phyloP scores from a whole-genome alignment of 108 stramenopile genomes.

The Cyclotella choctawhatcheeana region DNA sequence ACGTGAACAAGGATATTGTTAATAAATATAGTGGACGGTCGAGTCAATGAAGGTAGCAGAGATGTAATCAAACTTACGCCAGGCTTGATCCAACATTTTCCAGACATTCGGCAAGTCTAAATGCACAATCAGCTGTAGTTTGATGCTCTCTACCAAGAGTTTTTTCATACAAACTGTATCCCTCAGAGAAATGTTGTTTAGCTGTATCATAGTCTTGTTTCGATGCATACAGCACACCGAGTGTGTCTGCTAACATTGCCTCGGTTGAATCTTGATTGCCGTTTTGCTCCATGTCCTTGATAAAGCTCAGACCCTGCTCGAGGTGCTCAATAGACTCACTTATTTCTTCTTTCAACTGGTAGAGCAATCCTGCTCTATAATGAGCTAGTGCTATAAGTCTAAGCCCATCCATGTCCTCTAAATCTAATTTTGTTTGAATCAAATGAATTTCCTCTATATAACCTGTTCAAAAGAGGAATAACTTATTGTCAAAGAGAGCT shows the following conservation, averaged over 20 bases:
- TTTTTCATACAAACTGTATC: conserved; percentile 46
- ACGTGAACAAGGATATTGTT: too few relatives aligned
- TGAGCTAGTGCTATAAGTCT: conserved; percentile 38
- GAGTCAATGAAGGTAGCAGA: too few relatives aligned
- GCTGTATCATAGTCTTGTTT: conserved; percentile 30
- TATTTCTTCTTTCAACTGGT: conserved; percentile 27
- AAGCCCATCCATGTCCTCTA: conserved; percentile 8
- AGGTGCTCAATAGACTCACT: conserved; percentile 37
- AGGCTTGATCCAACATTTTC: conserved; percentile 35
- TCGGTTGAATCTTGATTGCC: background rate
- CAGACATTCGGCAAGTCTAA: conserved; percentile 37
- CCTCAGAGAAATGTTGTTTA: conserved; percentile 39
- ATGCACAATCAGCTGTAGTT: conserved; percentile 45
- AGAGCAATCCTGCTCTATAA: conserved; percentile 32
- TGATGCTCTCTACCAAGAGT: conserved; percentile 39
- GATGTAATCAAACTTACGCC: too few relatives aligned
- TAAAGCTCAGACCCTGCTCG: conserved; percentile 28
- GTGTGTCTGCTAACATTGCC: conserved; percentile 38
- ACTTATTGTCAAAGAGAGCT: too few relatives aligned
- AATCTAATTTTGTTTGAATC: conserved; percentile 36
- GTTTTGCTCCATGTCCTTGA: conserved; percentile 23
- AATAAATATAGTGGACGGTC: too few relatives aligned
- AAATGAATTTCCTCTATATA: conserved; percentile 42
- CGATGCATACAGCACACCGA: conserved; percentile 49
- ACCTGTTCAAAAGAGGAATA: conserved; percentile 15